Conservation (phyloP, 192 early-diverging fungal species). For the Podila verticillata region DNA sequence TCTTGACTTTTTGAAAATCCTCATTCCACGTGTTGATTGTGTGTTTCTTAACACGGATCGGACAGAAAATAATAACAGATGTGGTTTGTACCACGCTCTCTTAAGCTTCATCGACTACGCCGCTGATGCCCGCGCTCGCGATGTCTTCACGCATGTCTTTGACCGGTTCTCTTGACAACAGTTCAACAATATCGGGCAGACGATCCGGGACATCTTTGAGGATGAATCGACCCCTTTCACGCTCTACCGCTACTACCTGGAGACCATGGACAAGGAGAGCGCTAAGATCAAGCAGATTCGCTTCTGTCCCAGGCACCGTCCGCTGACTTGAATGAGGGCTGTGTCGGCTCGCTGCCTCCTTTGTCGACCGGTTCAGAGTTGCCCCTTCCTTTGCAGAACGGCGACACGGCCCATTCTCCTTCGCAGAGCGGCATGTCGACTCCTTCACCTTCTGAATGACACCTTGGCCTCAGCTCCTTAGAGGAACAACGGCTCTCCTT, state of each 20-base stretch:
- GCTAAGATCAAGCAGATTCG: neutral
- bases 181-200: neutral
- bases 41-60: no score
- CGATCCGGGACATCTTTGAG: slow-evolving; percentile 3
- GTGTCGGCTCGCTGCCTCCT: neutral
- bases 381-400: neutral
- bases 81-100: no score
- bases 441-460: neutral
- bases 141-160: slow-evolving; percentile 17
- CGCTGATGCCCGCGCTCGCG: neutral
- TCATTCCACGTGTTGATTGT: no score
- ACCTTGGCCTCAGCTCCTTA: no score
- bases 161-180: neutral
- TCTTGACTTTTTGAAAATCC: no score
- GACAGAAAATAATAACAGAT: no score
- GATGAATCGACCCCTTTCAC: slow-evolving; percentile 5
- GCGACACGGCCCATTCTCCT: no score
- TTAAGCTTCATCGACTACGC: neutral
- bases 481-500: no score
- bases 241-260: neutral
- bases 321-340: neutral
- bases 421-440: neutral
- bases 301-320: neutral
- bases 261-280: slow-evolving; percentile 3
- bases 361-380: neutral